Evolutionary conservation across 192 early-diverging fungal species (phyloP).

Genomic region (Coemansia sp.): DNA sequence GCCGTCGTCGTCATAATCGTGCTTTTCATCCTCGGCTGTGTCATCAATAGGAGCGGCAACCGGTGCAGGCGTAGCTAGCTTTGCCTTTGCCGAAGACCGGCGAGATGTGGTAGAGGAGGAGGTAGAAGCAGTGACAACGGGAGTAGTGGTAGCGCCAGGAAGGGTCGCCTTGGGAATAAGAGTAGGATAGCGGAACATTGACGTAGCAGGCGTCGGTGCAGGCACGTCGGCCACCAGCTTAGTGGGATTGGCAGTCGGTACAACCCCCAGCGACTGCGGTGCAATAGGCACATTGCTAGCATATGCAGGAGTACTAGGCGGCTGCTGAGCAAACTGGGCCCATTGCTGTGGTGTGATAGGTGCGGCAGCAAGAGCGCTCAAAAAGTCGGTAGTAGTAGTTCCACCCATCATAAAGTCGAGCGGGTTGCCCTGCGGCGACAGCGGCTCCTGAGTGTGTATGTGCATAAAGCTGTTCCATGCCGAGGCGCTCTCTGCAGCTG

Average conservation of each 20-base stretch:
- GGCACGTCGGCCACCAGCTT: slow-evolving; percentile 27
- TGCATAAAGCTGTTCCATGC: slow-evolving; percentile 11
- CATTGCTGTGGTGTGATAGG: slow-evolving; percentile 16
- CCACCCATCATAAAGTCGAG: slow-evolving; percentile 45
- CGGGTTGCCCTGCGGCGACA: slow-evolving; percentile 20
- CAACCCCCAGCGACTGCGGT: slow-evolving; percentile 2
- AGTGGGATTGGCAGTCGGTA: slow-evolving; percentile 3
- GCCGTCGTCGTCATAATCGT: slow-evolving; percentile 10
- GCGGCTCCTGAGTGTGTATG: not conserved
- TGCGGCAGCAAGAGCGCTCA: slow-evolving; percentile 32
- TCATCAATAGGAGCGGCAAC: slow-evolving; percentile 1
- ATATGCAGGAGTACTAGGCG: slow-evolving; percentile 16
- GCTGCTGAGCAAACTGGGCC: slow-evolving; percentile 24
- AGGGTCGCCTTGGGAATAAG: slow-evolving; percentile 33
- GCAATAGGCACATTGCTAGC: slow-evolving; percentile 32
- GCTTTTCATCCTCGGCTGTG: not conserved
- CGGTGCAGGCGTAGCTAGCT: not conserved
- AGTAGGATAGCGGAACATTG: slow-evolving; percentile 20
- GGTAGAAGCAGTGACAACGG: slow-evolving; percentile 1
- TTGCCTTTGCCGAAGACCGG: slow-evolving; percentile 11
- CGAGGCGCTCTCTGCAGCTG: slow-evolving; percentile 6
- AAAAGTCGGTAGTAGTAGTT: slow-evolving; percentile 25
- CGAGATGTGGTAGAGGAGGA: slow-evolving; percentile 5
- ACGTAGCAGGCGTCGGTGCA: slow-evolving; percentile 11
- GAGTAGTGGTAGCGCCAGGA: not conserved